phyloP scores from a whole-genome alignment of 179 eudicot species.

The Actinidia polygama region DNA sequence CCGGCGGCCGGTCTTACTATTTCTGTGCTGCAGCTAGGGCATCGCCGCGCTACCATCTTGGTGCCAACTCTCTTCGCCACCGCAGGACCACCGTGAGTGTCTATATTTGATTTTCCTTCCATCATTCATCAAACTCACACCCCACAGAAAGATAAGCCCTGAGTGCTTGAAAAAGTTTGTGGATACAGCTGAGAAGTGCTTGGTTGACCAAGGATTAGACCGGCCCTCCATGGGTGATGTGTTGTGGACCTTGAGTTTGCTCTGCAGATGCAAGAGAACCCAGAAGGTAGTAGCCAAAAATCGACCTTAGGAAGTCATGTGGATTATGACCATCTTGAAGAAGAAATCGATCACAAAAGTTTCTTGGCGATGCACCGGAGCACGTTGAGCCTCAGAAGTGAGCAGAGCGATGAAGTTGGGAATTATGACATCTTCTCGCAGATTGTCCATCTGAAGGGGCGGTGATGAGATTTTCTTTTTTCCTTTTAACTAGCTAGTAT shows the following conservation, averaged over 20 bases:
- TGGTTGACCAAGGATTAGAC: slow-evolving; percentile 50
- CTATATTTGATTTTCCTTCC: too few relatives aligned
- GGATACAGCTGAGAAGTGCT: slow-evolving; percentile 51
- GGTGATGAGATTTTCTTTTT: slow-evolving; percentile 31
- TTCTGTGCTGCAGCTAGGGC: too few relatives aligned
- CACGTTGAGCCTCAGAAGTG: slow-evolving; percentile 44
- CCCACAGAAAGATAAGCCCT: slow-evolving; percentile 52
- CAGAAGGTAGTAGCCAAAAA: slow-evolving; percentile 20
- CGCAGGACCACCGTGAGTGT: too few relatives aligned
- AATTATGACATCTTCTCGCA: slow-evolving; percentile 50
- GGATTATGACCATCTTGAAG: slow-evolving; percentile 17
- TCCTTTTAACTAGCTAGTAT: not conserved
- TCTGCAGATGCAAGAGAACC: slow-evolving; percentile 42
- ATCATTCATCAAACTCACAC: slow-evolving; percentile 60
- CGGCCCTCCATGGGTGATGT: slow-evolving; percentile 67
- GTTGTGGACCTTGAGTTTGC: slow-evolving; percentile 54
- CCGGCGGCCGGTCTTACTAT: too few relatives aligned
- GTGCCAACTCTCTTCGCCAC: too few relatives aligned
- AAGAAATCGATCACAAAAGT: slow-evolving; percentile 26
- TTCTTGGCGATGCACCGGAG: slow-evolving; percentile 51
- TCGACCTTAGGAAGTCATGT: not conserved
- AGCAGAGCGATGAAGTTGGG: slow-evolving; percentile 25
- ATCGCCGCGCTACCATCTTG: too few relatives aligned
- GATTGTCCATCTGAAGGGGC: slow-evolving; percentile 46
- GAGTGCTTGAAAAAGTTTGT: slow-evolving; percentile 54